These are phyloP conservation scores for Fusarium subtropicale DNA, from an alignment of 2,329 filamentous ascomycete genomes.

Conservation along the genomic window DNA sequence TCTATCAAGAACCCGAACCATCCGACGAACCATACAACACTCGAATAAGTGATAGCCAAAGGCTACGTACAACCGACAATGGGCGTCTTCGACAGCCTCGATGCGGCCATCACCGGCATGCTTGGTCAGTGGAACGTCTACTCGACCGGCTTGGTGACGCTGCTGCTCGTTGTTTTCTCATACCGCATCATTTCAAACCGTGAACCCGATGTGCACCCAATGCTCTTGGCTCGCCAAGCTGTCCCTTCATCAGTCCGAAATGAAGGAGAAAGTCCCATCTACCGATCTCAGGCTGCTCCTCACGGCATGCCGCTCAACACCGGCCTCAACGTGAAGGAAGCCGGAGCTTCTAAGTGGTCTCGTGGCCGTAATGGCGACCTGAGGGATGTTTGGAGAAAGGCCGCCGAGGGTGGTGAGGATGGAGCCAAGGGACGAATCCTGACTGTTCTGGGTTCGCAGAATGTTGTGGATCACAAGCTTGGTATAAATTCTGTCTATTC, in stretches of 20 bases:
- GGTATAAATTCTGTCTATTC: conserved; percentile 54
- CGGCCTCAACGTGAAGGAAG: conserved; percentile 84
- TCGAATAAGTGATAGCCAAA: conserved; percentile 1
- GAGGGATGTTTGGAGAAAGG: conserved; percentile 88
- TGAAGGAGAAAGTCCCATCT: conserved; percentile 85
- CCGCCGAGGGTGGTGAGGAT: conserved; percentile 71
- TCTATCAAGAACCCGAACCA: background rate
- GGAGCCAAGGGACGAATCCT: conserved; percentile 78
- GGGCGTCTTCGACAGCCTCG: conserved; percentile 70
- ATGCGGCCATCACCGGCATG: conserved; percentile 75
- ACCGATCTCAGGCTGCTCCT: conserved; percentile 85
- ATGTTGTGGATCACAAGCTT: conserved; percentile 77
- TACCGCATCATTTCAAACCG: conserved; percentile 77
- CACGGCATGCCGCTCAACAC: conserved; percentile 84
- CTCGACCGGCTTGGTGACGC: conserved; percentile 75
- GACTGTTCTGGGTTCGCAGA: conserved; percentile 82
- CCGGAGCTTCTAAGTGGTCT: conserved; percentile 84
- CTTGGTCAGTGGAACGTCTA: conserved; percentile 85
- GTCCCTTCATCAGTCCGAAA: conserved; percentile 82
- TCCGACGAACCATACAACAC: conserved; percentile 6
- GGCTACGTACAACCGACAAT: conserved; percentile 44
- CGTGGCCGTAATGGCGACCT: conserved; percentile 88
- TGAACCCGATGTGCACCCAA: conserved; percentile 92
- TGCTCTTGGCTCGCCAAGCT: conserved; percentile 88
- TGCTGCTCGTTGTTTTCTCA: conserved; percentile 74